These are phyloP conservation scores for Colletotrichum truncatum DNA, from an alignment of 2,329 filamentous ascomycete genomes.

Conservation along the genomic window DNA sequence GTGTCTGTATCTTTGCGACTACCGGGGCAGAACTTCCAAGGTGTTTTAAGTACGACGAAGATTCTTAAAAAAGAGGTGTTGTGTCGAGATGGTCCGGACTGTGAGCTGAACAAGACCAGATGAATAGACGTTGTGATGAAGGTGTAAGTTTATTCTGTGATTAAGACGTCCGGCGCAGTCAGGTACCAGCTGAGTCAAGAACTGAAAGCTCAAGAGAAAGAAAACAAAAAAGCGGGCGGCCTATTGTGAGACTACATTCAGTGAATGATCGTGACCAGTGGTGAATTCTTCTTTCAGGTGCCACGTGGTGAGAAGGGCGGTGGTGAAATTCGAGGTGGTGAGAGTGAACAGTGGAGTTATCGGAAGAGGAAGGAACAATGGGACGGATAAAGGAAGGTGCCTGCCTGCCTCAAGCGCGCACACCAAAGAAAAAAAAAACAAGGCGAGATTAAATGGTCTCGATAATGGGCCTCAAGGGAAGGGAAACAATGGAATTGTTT, in stretches of 20 bases:
- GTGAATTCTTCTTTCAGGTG: too few species aligned
- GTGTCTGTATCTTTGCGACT: neutral
- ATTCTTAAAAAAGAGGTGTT: neutral
- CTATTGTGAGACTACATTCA: constrained; percentile 13
- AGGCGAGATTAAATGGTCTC: constrained; percentile 17
- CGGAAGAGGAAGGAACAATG: constrained; percentile 8
- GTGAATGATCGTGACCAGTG: neutral
- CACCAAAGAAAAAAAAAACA: neutral
- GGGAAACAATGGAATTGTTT: constrained; percentile 30
- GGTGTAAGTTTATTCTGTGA: neutral
- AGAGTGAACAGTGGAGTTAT: constrained; percentile 14
- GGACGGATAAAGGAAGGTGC: constrained; percentile 9
- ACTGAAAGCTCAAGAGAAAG: constrained; percentile 25
- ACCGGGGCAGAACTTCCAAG: neutral
- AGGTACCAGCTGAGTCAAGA: constrained; percentile 31
- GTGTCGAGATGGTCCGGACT: neutral
- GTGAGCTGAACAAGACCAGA: neutral
- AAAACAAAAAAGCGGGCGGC: neutral
- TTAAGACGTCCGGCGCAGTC: constrained; percentile 25
- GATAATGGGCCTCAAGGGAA: constrained; percentile 23
- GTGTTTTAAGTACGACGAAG: neutral
- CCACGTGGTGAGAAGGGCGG: neutral
- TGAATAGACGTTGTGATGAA: neutral
- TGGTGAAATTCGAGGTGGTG: constrained; percentile 3
- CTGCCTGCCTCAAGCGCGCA: constrained; percentile 25